Percentiles rank a stretch among this genome's conserved stretches.
Evolutionary conservation across 2,329 filamentous ascomycete species (phyloP).

Genomic region (Pezicula radicicola): DNA sequence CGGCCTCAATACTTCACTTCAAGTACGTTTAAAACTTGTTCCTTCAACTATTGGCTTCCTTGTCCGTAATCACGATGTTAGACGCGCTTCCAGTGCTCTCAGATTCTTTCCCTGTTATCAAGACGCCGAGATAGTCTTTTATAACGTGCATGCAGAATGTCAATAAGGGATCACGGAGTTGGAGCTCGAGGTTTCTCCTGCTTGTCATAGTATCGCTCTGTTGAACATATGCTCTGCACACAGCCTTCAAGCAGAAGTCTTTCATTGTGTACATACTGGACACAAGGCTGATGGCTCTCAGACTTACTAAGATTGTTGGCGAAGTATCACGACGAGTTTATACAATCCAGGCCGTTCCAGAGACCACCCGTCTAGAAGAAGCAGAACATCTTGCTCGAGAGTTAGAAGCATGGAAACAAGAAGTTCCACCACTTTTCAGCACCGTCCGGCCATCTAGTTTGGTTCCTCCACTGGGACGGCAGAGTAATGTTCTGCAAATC

Average conservation of each 20-base stretch:
- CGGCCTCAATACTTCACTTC: constrained; percentile 36
- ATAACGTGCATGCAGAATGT: too few relatives aligned
- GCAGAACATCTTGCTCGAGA: constrained; percentile 6
- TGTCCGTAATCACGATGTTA: too few relatives aligned
- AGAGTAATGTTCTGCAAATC: constrained; percentile 50
- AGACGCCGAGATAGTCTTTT: too few relatives aligned
- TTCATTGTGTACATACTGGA: too few relatives aligned
- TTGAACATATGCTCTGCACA: too few relatives aligned
- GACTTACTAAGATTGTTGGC: constrained; percentile 37
- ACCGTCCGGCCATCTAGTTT: constrained; percentile 40
- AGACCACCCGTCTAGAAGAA: too few relatives aligned
- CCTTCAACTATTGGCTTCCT: neutral
- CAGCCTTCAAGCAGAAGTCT: too few relatives aligned
- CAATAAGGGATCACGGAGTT: too few relatives aligned
- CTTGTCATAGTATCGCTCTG: too few relatives aligned
- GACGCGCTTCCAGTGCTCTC: too few relatives aligned
- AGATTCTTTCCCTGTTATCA: too few relatives aligned
- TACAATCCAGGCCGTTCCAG: constrained; percentile 11
- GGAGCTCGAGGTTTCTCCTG: too few relatives aligned
- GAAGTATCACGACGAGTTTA: constrained; percentile 38
- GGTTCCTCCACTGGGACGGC: constrained; percentile 42
- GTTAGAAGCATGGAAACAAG: constrained; percentile 36
- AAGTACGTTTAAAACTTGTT: constrained; percentile 21
- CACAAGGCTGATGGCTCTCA: constrained; percentile 6
- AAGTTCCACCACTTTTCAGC: constrained; percentile 32